Base-by-base conservation (phyloP, 306 rosid species). In the Vigna hirtella region DNA sequence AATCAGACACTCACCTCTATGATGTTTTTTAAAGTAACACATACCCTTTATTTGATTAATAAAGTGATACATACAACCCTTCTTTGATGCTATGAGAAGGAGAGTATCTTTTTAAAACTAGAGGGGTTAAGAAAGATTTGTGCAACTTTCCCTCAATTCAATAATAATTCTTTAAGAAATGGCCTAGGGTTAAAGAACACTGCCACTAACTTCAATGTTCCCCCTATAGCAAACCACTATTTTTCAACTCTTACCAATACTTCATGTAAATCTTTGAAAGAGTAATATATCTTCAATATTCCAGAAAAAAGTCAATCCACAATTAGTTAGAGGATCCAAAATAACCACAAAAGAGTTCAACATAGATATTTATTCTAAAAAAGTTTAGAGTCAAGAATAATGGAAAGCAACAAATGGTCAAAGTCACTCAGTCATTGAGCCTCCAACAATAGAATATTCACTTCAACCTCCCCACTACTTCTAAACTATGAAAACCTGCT, bases 371-470 rank as follows among this genome's bases (percentile, higher is more conserved):
- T 34, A 52, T 42, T 26, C 70, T 45, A 24, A 73, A 73, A 11
- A 64, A 26, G 15, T 6, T 15, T 22, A 18, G 42, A 18, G 59
- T 10, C 30, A 18, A 62, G 30, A 36, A 56, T 36, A 75, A 69
- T 69, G 76, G 26, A 67, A 58, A 67, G 67, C 64, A 58, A 34
- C 68, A 42, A 50, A 79, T 61, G 81, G 22, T 67, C 71, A 20
- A 45, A 43, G 22, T 20, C 65, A n/a, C 71, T 67, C 48, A 6
- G 18, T 36, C 36, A 57, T 40, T 22, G 47, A 68, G 49, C 30
- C 38, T 61, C 64, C 71, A 47, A 38, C 13, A 32, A 45, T 16
- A 4, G 14, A 69, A 58, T 17, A 78, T 48, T 51, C 14, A 8
- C 22, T 24, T 43, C 58, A 81, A 47, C 56, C 17, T 75, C 72